Evolutionary conservation across 768 basidiomycete genomes (phyloP), one percentile per base, ranked within the genome.

Genomic region (Boletus rufocinnamomeus): DNA sequence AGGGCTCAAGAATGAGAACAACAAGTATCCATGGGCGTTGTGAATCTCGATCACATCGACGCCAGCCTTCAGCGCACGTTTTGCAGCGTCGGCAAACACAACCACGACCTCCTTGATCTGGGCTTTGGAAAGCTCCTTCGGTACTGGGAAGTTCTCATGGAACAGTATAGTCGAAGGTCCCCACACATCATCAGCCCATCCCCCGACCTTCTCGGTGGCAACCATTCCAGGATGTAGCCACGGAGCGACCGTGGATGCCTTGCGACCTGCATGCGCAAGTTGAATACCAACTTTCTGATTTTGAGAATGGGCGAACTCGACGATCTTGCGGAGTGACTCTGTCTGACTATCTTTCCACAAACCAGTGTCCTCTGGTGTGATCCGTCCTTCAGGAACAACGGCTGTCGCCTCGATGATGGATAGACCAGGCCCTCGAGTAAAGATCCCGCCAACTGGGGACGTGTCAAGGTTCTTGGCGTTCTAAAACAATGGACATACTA

Each of bases 231-330:
- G 59, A 32, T 72, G 54, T 34, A 88, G 66, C 86, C 87, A 91
- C 0, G 88, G 86, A 1, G 84, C 80, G 19, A 82, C 69, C 0
- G 79, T 84, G 10, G 84, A 85, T 0, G 83, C 88, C 69, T 91
- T 92, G n/a, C 89, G 78, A 0, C 91, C 90, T 0, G 88, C 87
- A 61, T 93, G 90, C 0, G 81, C 85, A 19, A 92, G 80, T 69
- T 93, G 91, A 54, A 91, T 85, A 10, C 77, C 90, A 23, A 91
- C 81, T 50, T 85, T 84, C 66, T 87, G 84, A 48, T 78, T 81
- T 63, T 87, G 86, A 1, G 84, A 82, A 66, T 89, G 86, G n/a
- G 86, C 86, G 54, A 89, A 89, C 57, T 86, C 82, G 65, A 85
- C 81, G 62, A 91, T 77, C 38, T 80, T 70, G 57, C 78, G 75